Evolutionary conservation across 2,329 filamentous ascomycete species (phyloP), one percentile per base, ranked within the genome.

Genomic region (Aspergillus clavatus): DNA sequence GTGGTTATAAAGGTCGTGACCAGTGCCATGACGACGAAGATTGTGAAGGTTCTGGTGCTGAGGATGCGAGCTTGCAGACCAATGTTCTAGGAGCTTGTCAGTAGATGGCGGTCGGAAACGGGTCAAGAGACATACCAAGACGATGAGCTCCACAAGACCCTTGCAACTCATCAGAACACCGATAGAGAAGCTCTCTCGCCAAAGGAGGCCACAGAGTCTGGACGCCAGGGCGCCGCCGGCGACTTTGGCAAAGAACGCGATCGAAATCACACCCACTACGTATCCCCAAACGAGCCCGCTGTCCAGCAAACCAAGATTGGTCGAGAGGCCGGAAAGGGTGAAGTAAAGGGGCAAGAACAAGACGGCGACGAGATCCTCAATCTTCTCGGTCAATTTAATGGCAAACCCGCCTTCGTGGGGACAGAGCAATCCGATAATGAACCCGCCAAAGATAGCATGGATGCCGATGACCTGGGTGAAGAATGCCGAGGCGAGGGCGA

Each of bases 121-220:
- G n/a, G 2, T 1, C 22, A 16, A 22, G 18, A 14, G 10, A 58
- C 82, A 70, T 74, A 90, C 87, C 66, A 95, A 67, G n/a, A 96
- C 90, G 64, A 97, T 96, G 42, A 97, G 73, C 66, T 96, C 90
- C 0, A 96, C 90, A 7, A 97, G 75, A 58, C 91, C 91, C 67
- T 97, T 97, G 68, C 91, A 97, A 69, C 88, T 95, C 91, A 97
- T 97, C 58, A 96, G 70, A 12, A 84, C 82, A 11, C 91, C 91
- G 54, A 97, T 93, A 1, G 88, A 82, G 24, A 94, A 80, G 46
- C 86, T 90, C 65, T 97, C 91, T 47, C 90, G 80, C 91, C 91
- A 97, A 1, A 94, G 78, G 40, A 96, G 74, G 21, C 86, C 89
- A 57, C 82, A 87, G 3, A 81, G 61, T 27, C 82, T 80, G 0